Percentiles rank a stretch among this genome's conserved stretches.
phyloP scores from a whole-genome alignment of 345 rosid species.

The Psidium friedrichsthalianum region DNA sequence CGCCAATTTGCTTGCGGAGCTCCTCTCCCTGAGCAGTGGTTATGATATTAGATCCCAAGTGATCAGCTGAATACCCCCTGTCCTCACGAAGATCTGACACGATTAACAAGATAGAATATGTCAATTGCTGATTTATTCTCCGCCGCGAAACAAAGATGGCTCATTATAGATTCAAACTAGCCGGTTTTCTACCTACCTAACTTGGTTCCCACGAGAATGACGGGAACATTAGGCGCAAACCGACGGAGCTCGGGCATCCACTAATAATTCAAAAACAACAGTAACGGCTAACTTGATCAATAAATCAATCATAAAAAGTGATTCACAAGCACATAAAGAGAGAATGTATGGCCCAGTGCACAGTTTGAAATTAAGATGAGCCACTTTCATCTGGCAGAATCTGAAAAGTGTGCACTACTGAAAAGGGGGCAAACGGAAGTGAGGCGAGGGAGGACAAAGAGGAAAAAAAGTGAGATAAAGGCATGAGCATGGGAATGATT shows the following conservation, averaged over 20 bases:
- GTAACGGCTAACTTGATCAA: not conserved
- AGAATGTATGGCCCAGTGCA: not conserved
- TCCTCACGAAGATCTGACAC: slow-evolving; percentile 79
- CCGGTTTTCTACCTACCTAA: slow-evolving; percentile 37
- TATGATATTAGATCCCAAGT: slow-evolving; percentile 49
- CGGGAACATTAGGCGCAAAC: slow-evolving; percentile 92
- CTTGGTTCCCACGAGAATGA: slow-evolving; percentile 95
- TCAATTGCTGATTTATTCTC: not conserved
- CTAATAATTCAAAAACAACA: slow-evolving; percentile 26
- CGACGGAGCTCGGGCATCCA: slow-evolving; percentile 99
- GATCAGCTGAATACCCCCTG: slow-evolving; percentile 60
- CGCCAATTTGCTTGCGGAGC: slow-evolving; percentile 88
- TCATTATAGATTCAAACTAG: not conserved
- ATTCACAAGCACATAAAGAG: not conserved
- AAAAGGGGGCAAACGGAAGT: not conserved
- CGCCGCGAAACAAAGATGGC: not conserved
- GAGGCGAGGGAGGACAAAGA: not conserved
- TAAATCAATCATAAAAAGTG: not conserved
- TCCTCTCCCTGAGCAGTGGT: slow-evolving; percentile 94
- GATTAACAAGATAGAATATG: not conserved
- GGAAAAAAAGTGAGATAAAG: not conserved
- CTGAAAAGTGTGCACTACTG: not conserved
- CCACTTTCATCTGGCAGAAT: slow-evolving; percentile 5
- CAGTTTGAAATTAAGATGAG: not conserved
- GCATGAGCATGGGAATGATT: slow-evolving; percentile 1